Evolutionary conservation across 305 asterid genomes (phyloP), one percentile per base, ranked within the genome.

Genomic region (Rubia balearica): DNA sequence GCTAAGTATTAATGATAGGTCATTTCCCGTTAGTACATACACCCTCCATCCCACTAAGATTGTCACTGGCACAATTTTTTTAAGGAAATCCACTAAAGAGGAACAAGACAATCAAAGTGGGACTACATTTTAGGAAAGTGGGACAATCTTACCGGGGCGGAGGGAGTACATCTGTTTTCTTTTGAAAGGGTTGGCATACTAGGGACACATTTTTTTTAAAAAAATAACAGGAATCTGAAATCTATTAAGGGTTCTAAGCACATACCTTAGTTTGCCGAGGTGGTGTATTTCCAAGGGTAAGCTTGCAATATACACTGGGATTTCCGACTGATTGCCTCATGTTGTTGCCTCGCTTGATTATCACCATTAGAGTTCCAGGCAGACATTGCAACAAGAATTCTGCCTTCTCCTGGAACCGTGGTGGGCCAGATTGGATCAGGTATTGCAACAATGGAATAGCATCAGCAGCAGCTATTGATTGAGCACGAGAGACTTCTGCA

Each of bases 271-370:
- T 95, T 86, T 86, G 96, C 45, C 82, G 86, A 65, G 98, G 91
- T 16, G 94, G 91, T 64, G 85, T 92, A 79, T 90, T 87, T 75
- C 98, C 99, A 62, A 95, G 99, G 60, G 99, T 90, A 61, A 95
- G 86, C 85, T 95, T 95, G 92, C 99, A 95, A 78, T 78, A 90
- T 6, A 90, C 97, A 56, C 98, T 92, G 60, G 99, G 91, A 49
- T 88, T 92, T 74, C 99, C 99, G 68, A 95, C 99, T 14, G 99
- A 90, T 77, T 95, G 99, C 80, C 86, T 88, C 97, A 95, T 95
- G 78, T 92, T 95, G 80, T 78, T 95, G 71, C 99, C 99, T 81
- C 88, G 81, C 85, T 92, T 95, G 76, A 95, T 92, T 73, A 87
- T 90, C 75, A 95, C 99, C 66, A 87, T 86, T 24, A 95, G 83